Evolutionary conservation across 345 rosid genomes (phyloP).

Genomic region (Euphorbia lathyris): DNA sequence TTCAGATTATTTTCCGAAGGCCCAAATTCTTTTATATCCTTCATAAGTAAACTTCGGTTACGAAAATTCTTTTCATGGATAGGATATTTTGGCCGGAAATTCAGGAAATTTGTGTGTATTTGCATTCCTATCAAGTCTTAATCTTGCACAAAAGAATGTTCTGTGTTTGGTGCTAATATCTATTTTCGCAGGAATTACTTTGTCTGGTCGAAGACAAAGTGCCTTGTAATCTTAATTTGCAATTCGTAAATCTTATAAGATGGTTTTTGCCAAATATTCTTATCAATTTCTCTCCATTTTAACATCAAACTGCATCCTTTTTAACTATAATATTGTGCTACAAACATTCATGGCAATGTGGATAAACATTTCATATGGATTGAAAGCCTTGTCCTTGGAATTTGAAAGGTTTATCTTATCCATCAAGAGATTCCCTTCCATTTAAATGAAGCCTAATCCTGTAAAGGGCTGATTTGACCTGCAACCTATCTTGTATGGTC

Average conservation of each 20-base stretch:
- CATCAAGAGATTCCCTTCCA: too few species aligned
- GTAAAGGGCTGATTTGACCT: too few species aligned
- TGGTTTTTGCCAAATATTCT: neutral
- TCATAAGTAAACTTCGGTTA: too few species aligned
- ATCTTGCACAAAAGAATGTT: neutral
- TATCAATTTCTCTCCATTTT: neutral
- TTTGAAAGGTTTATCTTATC: too few species aligned
- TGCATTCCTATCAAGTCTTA: neutral
- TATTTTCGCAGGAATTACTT: too few species aligned
- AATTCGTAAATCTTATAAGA: neutral
- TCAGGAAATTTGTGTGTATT: neutral
- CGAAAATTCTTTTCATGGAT: neutral
- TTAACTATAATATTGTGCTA: neutral
- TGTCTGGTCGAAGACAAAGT: too few species aligned
- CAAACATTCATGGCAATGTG: neutral
- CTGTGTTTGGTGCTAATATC: neutral
- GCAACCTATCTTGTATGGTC: neutral
- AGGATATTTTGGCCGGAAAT: too few species aligned
- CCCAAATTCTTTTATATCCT: neutral
- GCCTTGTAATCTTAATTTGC: neutral
- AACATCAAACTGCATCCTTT: neutral
- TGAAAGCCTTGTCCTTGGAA: neutral
- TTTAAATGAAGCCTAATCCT: too few species aligned
- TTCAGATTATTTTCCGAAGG: neutral
- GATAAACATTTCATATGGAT: neutral